Evolutionary conservation across 495 filamentous ascomycete species (phyloP).

Genomic region (Poronia punctata): DNA sequence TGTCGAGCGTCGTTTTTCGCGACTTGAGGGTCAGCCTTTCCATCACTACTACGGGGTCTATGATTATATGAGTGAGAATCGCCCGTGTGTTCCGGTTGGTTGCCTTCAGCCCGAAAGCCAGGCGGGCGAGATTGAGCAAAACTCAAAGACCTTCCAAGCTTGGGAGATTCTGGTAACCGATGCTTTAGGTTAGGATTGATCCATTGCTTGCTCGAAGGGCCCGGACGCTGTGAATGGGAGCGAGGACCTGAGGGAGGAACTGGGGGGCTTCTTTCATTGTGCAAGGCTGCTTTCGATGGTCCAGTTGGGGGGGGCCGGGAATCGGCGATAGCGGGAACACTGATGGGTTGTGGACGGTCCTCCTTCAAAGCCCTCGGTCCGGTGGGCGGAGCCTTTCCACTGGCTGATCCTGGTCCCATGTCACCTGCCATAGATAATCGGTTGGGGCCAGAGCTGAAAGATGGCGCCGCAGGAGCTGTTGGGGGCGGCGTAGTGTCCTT

Average conservation of each 20-base stretch:
- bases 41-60: slow-evolving; percentile 39
- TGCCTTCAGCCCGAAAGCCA: slow-evolving; percentile 33
- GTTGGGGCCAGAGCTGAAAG: slow-evolving; percentile 62
- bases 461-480: slow-evolving; percentile 73
- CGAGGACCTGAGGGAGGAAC: slow-evolving; percentile 54
- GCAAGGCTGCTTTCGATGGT: slow-evolving; percentile 42
- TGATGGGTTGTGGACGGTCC: slow-evolving; percentile 36
- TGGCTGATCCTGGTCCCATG: slow-evolving; percentile 26
- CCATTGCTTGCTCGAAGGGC: slow-evolving; percentile 54
- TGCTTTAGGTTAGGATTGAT: slow-evolving; percentile 46
- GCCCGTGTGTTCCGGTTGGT: slow-evolving; percentile 35
- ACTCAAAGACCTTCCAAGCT: slow-evolving; percentile 34
- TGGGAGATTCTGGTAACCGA: slow-evolving; percentile 40
- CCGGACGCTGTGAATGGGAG: slow-evolving; percentile 36
- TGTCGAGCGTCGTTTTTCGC: slow-evolving; percentile 22
- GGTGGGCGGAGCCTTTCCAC: slow-evolving; percentile 43
- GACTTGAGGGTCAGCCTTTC: slow-evolving; percentile 30
- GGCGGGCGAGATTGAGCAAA: slow-evolving; percentile 33
- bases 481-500: slow-evolving; percentile 60
- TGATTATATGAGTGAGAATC: slow-evolving; percentile 32
- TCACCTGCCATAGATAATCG: slow-evolving; percentile 32
- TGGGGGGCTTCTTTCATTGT: slow-evolving; percentile 42
- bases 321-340: slow-evolving; percentile 24
- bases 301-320: slow-evolving; percentile 33
- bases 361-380: slow-evolving; percentile 43